Conservation (phyloP, 2,329 filamentous ascomycete species). For the Trichoderma sp. region DNA sequence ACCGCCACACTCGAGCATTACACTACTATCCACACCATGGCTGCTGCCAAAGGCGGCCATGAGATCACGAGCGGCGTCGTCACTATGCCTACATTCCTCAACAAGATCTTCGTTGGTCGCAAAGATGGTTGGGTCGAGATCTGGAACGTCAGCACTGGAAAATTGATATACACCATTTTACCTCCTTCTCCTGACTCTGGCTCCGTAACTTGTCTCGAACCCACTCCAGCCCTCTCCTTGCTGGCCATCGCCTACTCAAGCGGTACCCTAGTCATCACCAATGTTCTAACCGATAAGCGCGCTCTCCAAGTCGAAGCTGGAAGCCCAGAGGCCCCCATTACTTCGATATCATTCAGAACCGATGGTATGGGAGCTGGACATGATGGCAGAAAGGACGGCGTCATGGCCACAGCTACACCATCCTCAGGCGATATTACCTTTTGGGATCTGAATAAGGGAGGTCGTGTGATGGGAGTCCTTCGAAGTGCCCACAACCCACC, state of each 20-base stretch:
- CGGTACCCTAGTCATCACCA: constrained; percentile 75
- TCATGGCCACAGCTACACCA: constrained; percentile 86
- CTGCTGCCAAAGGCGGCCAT: constrained; percentile 57
- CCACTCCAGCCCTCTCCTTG: constrained; percentile 78
- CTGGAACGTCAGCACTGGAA: constrained; percentile 93
- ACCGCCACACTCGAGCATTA: constrained; percentile 81
- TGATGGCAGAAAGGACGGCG: constrained; percentile 79
- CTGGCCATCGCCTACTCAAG: constrained; percentile 84
- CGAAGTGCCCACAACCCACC: constrained; percentile 85
- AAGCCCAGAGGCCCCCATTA: constrained; percentile 64
- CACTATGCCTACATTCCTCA: constrained; percentile 91
- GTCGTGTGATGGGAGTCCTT: constrained; percentile 80
- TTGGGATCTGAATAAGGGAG: constrained; percentile 92
- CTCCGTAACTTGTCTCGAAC: constrained; percentile 81
- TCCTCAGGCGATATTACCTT: constrained; percentile 86
- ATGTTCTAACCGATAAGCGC: constrained; percentile 74
- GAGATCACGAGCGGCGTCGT: constrained; percentile 75
- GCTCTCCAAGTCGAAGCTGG: constrained; percentile 68
- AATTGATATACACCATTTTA: constrained; percentile 85
- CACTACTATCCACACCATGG: constrained; percentile 69
- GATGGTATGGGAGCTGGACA: constrained; percentile 86
- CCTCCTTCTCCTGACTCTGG: constrained; percentile 71
- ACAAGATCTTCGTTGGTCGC: constrained; percentile 90
- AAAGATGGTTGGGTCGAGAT: constrained; percentile 90
- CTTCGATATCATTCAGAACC: constrained; percentile 84